These are phyloP conservation scores for Cytospora piceae DNA, from an alignment of 2,329 filamentous ascomycete species.

Conservation along the genomic window DNA sequence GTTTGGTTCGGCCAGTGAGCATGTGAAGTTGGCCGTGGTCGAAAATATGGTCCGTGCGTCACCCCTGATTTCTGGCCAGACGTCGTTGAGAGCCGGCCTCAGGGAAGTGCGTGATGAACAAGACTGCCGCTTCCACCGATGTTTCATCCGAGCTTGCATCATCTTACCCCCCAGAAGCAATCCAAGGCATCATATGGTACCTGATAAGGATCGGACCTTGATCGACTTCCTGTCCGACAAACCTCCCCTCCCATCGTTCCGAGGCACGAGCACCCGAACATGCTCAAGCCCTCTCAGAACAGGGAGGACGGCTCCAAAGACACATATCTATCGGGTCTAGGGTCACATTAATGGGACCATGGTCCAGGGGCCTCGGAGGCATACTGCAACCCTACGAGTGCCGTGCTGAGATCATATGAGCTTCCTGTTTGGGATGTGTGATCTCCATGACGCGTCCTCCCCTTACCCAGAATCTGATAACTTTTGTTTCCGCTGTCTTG, in stretches of 20 bases:
- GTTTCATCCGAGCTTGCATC: background rate
- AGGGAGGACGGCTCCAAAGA: background rate
- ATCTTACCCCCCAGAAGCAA: background rate
- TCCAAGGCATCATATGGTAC: background rate
- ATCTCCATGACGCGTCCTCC: background rate
- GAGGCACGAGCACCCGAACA: background rate
- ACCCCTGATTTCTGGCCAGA: background rate
- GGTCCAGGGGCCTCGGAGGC: background rate
- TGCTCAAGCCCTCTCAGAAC: background rate
- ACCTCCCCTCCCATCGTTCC: background rate
- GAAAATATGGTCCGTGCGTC: background rate
- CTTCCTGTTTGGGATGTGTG: constrained; percentile 9
- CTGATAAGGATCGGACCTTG: background rate
- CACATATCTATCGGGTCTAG: background rate
- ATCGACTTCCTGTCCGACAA: background rate
- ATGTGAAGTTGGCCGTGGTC: background rate
- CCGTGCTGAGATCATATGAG: constrained; percentile 10
- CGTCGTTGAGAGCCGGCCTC: background rate
- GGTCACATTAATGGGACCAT: background rate
- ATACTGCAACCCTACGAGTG: constrained; percentile 17
- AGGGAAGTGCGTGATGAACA: background rate
- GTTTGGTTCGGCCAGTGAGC: background rate
- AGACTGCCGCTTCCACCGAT: background rate
- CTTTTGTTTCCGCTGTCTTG: background rate
- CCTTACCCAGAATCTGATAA: constrained; percentile 2